Conservation (phyloP, 768 basidiomycete genomes). For the Rossbeevera mucosa region DNA sequence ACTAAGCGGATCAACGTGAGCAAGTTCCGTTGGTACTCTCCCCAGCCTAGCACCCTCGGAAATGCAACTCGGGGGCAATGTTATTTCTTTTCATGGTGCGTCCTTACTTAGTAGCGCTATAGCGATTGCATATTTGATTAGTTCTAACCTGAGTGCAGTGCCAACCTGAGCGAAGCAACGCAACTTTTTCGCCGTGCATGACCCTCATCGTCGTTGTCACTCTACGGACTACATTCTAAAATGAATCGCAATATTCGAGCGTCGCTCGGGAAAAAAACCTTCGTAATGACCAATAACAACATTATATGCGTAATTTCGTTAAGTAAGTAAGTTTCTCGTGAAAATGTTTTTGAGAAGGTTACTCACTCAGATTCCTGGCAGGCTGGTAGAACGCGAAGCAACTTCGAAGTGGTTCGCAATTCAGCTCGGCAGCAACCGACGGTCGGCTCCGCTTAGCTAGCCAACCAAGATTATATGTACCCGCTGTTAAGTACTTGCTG, state of each 20-base stretch:
- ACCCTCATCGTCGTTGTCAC: conserved; percentile 3
- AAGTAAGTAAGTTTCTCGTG: background rate
- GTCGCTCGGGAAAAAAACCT: background rate
- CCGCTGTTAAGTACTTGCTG: background rate
- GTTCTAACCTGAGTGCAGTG: background rate
- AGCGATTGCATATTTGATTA: conserved; percentile 10
- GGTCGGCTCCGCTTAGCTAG: conserved; percentile 13
- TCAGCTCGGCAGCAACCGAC: conserved; percentile 1
- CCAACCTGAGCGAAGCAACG: background rate
- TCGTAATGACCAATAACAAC: background rate
- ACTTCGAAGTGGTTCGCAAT: background rate
- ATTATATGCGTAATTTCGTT: conserved; percentile 4
- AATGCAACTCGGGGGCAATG: background rate
- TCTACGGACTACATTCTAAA: background rate
- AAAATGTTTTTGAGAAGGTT: background rate
- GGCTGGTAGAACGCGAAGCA: background rate
- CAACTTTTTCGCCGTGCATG: background rate
- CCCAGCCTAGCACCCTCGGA: too few relatives aligned
- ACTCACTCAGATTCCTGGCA: background rate
- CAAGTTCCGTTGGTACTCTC: too few relatives aligned
- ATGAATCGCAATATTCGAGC: conserved; percentile 3
- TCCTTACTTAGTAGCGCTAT: background rate
- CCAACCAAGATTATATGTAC: background rate
- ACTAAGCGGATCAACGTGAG: conserved; percentile 23
- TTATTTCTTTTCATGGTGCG: background rate